Evolutionary conservation across 495 filamentous ascomycete species (phyloP), one percentile per base, ranked within the genome.

Genomic region (Ascobolus immersus): DNA sequence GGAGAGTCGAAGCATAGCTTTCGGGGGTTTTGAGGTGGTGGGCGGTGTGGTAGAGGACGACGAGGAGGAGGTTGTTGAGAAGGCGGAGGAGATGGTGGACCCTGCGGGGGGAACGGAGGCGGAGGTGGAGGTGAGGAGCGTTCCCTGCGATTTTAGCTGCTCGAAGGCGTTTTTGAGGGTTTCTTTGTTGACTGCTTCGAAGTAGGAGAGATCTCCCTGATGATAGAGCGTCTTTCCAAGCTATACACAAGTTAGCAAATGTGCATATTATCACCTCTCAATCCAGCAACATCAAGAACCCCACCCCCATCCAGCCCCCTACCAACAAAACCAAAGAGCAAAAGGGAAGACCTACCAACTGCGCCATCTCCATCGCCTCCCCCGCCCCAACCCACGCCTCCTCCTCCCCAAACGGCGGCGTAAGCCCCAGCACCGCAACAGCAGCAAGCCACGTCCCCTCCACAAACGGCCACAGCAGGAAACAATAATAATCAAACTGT

Each of bases 401-500:
- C 12, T 64, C 60, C 23, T 61, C 54, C 15, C 58, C 55, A 3
- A 60, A 36, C 2, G 77, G 80, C 2, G 84, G 82, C 0, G 76
- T 74, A 5, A 94, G 61, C 8, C 81, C 77, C 52, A 89, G 68
- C 2, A 93, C 61, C 2, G 77, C 76, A 0, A 93, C 71, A 0
- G 78, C 72, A 5, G 77, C 81, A 10, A 94, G 67, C 86, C 86
- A 96, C 29, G 60, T 68, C 0, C 79, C 73, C 48, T 96, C 86
- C 36, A 93, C 80, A 44, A 94, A 94, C 0, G 86, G 86, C 86
- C 86, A 94, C 40, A 94, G 79, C 14, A 94, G 53, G 60, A 93
- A 94, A 52, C 81, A 92, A 54, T 96, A 93, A 52, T 94, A 96
- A 45, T 94, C 86, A 48, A 72, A 94, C 45, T 92, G 92, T 48